A percentile compares a stretch with the other conserved stretches of the same genome.
phyloP scores from a whole-genome alignment of 495 filamentous ascomycete genomes.

The Aspergillus conjunctus region DNA sequence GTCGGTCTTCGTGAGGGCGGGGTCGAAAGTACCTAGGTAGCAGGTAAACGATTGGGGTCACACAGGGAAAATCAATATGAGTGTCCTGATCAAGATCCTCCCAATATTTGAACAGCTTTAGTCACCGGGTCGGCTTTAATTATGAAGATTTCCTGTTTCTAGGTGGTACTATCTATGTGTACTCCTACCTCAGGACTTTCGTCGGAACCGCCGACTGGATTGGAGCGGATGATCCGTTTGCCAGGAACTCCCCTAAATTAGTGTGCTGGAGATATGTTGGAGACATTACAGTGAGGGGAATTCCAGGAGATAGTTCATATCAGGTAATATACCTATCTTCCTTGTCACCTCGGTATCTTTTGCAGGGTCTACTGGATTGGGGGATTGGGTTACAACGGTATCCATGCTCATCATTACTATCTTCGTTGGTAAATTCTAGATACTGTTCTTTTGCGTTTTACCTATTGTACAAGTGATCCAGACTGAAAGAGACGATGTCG shows the following conservation, averaged over 20 bases:
- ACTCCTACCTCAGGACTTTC: not conserved
- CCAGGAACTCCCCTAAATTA: not conserved
- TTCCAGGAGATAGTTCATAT: not conserved
- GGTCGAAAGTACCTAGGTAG: not conserved
- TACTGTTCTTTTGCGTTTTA: not conserved
- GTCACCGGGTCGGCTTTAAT: not conserved
- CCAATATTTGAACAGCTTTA: not conserved
- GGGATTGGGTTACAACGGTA: not conserved
- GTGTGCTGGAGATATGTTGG: not conserved
- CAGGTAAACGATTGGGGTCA: not conserved
- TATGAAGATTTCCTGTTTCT: not conserved
- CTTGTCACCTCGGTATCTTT: not conserved
- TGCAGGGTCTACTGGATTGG: not conserved
- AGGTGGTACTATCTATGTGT: not conserved
- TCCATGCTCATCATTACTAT: not conserved
- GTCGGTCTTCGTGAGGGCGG: not conserved
- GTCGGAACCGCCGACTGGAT: constrained; percentile 7
- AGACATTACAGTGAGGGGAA: not conserved
- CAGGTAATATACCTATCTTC: too few species aligned
- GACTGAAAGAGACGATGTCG: not conserved
- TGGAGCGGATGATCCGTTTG: constrained; percentile 4
- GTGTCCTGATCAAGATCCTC: not conserved
- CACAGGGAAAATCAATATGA: not conserved
- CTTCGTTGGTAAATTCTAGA: not conserved
- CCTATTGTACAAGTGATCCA: not conserved